These are phyloP conservation scores for Phytophthora nicotianae DNA, from an alignment of 352 stramenopile species.

Conservation along the genomic window DNA sequence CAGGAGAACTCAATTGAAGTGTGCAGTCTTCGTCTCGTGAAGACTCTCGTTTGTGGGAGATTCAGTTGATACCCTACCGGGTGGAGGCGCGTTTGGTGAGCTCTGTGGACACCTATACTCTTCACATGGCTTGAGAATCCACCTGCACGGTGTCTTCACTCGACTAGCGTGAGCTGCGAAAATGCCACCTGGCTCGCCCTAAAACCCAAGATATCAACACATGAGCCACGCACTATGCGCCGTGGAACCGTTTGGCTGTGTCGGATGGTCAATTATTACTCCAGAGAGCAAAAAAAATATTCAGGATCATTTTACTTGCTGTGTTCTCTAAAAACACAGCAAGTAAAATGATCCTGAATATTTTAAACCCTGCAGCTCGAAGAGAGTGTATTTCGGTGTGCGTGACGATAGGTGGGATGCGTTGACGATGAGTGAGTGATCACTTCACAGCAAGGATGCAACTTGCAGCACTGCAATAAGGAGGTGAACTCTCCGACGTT, in stretches of 20 bases:
- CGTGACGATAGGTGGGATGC: slow-evolving; percentile 4
- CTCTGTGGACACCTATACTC: background rate
- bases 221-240: slow-evolving; percentile 1
- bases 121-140: slow-evolving; percentile 14
- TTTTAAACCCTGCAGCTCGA: slow-evolving; percentile 1
- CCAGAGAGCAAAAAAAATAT: too few relatives aligned
- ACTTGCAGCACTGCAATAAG: too few relatives aligned
- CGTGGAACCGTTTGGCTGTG: slow-evolving; percentile 12
- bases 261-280: slow-evolving; percentile 21
- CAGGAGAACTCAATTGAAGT: slow-evolving; percentile 7
- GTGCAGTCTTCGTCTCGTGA: background rate
- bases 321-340: slow-evolving; percentile 1
- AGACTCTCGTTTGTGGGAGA: background rate
- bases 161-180: slow-evolving; percentile 20
- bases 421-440: slow-evolving; percentile 17
- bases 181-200: slow-evolving; percentile 12
- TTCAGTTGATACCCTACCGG: too few relatives aligned
- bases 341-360: slow-evolving; percentile 12
- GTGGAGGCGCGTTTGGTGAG: background rate
- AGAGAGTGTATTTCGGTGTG: slow-evolving; percentile 15
- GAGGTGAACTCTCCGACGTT: too few relatives aligned
- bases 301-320: too few relatives aligned
- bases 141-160: background rate
- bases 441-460: background rate
- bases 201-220: slow-evolving; percentile 1